Evolutionary conservation across 2,329 filamentous ascomycete species (phyloP).

Genomic region (Aspergillus quadricinctus): DNA sequence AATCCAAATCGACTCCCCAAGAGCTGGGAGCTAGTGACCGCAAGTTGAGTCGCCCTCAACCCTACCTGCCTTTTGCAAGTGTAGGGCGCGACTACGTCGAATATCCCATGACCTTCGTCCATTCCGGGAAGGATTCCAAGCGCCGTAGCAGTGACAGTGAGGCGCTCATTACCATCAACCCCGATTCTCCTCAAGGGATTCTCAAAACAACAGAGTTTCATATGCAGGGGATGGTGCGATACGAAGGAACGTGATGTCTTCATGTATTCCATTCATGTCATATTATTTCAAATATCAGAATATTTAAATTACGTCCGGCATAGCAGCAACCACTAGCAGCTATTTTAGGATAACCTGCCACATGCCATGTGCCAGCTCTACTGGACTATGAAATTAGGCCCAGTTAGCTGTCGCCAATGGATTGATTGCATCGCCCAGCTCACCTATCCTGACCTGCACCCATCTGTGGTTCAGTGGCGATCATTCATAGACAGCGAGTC

Average conservation of each 20-base stretch:
- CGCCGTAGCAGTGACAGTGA: neutral
- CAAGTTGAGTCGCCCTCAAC: neutral
- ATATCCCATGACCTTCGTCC: neutral
- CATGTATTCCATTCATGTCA: neutral
- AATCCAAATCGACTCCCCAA: neutral
- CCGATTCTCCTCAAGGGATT: neutral
- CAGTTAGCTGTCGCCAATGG: too few relatives aligned
- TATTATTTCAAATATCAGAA: neutral
- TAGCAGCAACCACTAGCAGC: too few relatives aligned
- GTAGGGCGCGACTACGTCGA: neutral
- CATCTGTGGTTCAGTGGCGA: too few relatives aligned
- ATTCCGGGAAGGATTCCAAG: neutral
- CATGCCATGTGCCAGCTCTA: too few relatives aligned
- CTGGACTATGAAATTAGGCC: too few relatives aligned
- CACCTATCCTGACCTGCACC: too few relatives aligned
- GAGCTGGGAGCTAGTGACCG: neutral
- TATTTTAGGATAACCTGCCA: too few relatives aligned
- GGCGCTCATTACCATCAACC: neutral
- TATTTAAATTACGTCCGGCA: neutral
- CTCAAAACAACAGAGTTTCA: neutral
- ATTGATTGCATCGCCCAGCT: too few relatives aligned
- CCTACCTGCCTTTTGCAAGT: neutral
- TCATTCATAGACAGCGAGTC: too few relatives aligned
- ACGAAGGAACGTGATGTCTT: neutral
- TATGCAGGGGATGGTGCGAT: neutral